Evolutionary conservation across 352 stramenopile genomes (phyloP).

Genomic region (Pythium scleroteichum): DNA sequence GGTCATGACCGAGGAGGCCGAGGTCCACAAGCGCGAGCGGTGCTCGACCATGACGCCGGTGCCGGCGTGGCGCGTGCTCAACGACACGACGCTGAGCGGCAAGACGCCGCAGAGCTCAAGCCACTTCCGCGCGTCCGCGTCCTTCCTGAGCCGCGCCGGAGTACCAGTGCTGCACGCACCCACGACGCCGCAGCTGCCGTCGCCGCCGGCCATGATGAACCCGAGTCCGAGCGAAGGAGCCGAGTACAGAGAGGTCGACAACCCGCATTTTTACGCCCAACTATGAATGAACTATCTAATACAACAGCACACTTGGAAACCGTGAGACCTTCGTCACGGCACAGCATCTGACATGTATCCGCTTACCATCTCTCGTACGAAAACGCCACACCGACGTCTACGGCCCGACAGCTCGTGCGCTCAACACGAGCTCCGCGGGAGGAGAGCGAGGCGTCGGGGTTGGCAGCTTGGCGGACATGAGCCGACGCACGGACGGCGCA

Average conservation of each 20-base stretch:
- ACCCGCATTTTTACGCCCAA: conserved; percentile 2
- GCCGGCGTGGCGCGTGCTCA: neutral
- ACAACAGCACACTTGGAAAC: neutral
- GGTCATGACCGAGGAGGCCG: conserved; percentile 9
- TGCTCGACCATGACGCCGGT: conserved; percentile 8
- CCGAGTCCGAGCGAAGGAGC: too few relatives aligned
- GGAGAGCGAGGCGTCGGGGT: too few relatives aligned
- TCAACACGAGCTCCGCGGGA: too few relatives aligned
- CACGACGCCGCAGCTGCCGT: neutral
- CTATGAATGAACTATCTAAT: conserved; percentile 1
- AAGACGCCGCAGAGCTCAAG: neutral
- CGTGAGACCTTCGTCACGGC: too few relatives aligned
- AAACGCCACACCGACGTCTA: too few relatives aligned
- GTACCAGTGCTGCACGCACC: conserved; percentile 1
- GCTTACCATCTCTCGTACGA: too few relatives aligned
- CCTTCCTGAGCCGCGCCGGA: conserved; percentile 1
- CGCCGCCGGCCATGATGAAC: neutral
- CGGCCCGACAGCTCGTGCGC: too few relatives aligned
- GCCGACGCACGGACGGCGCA: neutral
- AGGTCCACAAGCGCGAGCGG: conserved; percentile 5
- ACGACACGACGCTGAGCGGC: neutral
- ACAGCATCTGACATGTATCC: too few relatives aligned
- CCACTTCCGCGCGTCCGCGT: neutral
- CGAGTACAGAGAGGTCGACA: neutral
- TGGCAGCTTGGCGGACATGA: too few relatives aligned